Evolutionary conservation across 1,284 basidiomycete genomes (phyloP), one percentile per base, ranked within the genome.

Genomic region (Leccinum fallax): DNA sequence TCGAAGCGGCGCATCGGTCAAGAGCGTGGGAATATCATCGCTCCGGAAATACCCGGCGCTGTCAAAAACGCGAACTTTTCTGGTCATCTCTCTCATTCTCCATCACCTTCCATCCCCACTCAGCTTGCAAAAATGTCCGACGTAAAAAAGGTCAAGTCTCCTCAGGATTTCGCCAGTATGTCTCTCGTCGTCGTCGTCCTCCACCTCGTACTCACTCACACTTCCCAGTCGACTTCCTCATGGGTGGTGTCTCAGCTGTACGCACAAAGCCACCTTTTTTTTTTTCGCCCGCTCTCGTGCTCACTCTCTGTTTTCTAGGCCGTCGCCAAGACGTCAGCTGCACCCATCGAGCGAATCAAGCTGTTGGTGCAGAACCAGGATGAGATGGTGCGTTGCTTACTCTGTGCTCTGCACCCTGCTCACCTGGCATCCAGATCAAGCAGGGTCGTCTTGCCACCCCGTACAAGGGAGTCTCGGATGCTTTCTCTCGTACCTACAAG

Each of bases 311-410:
- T 64, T 55, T 36, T 72, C 0, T 65, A 93, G 91, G 95, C 96
- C 70, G 94, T 98, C 79, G 92, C 96, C 63, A 98, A 98, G 88
- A 98, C 96, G 67, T 93, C 92, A 70, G 96, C 96, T 73, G 96
- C 96, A 66, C 96, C 97, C 82, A 98, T 98, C 76, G 96, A 98
- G 88, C 95, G 96, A 79, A 96, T 98, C 82, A 98, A 95, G 89
- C 89, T 98, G 75, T 84, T 98, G 77, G 93, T 98, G 70, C 95
- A 98, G 83, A 98, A 98, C 84, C 95, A 98, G 84, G 92, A 93
- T 86, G 92, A 93, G 83, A 94, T 94, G 92, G 90, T 89, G 32
- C 19, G 81, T 72, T 32, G 54, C 48, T 9, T 7, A 11, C 34
- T 55, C 43, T 28, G 26, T 51, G 13, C 53, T 21, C 52, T 48